Percentiles rank a stretch among this genome's conserved stretches.
Conservation (phyloP, 495 filamentous ascomycete genomes). For the Chaetomium fimeti region DNA sequence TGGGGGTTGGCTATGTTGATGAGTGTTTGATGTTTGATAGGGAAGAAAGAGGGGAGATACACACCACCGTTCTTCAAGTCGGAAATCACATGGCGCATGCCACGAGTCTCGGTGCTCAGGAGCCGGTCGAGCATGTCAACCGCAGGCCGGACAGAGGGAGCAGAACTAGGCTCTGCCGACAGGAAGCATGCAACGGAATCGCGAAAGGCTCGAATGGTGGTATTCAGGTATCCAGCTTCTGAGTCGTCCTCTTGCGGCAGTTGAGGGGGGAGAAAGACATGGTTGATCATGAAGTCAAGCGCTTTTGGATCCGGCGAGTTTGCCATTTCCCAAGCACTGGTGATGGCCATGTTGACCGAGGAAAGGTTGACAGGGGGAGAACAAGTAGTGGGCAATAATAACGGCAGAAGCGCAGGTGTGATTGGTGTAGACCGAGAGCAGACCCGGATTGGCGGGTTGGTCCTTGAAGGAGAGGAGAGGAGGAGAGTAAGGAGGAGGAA, state of each 20-base stretch:
- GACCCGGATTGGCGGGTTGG: not conserved
- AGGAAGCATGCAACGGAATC: not conserved
- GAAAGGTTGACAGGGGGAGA: not conserved
- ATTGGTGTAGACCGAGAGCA: too few species aligned
- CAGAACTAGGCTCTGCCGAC: constrained; percentile 2
- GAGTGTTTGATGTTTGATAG: not conserved
- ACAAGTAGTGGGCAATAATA: too few species aligned
- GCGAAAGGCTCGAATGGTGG: not conserved
- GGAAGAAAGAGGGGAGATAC: not conserved
- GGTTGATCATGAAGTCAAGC: constrained; percentile 50
- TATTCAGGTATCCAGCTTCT: constrained; percentile 26
- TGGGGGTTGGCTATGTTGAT: constrained; percentile 6
- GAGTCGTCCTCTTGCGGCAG: constrained; percentile 52
- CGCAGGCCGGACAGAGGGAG: not conserved
- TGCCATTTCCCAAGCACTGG: not conserved
- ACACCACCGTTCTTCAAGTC: constrained; percentile 3
- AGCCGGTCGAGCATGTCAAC: not conserved
- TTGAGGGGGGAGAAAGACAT: constrained; percentile 60
- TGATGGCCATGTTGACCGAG: not conserved
- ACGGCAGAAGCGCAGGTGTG: too few species aligned
- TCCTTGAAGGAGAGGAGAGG: not conserved
- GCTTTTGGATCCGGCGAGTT: not conserved
- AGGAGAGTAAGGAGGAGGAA: not conserved
- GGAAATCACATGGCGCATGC: not conserved
- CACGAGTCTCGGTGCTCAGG: not conserved